phyloP scores from a whole-genome alignment of 2,329 filamentous ascomycete genomes.

The Stagonosporopsis chrysanthemi region DNA sequence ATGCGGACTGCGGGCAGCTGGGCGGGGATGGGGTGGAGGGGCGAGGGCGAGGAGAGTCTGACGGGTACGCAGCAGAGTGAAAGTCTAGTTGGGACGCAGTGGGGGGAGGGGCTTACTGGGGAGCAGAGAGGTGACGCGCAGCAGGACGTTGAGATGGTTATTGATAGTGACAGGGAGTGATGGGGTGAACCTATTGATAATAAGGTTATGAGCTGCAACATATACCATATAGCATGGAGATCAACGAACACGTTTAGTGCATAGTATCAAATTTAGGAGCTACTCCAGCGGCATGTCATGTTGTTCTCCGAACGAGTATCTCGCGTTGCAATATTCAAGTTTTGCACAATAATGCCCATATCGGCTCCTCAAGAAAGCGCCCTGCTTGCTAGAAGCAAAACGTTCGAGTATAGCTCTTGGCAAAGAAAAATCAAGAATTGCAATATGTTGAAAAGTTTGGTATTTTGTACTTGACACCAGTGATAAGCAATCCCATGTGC shows the following conservation, averaged over 20 bases:
- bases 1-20: constrained; percentile 66
- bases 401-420: not conserved
- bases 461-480: not conserved
- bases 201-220: not conserved
- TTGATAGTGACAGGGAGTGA: constrained; percentile 1
- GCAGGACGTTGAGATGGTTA: not conserved
- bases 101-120: not conserved
- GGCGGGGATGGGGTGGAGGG: constrained; percentile 45
- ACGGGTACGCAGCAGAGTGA: constrained; percentile 19
- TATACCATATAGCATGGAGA: not conserved
- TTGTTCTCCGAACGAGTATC: too few species aligned
- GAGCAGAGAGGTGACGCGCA: not conserved
- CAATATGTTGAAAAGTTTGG: not conserved
- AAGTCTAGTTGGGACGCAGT: constrained; percentile 4
- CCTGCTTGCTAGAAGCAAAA: too few species aligned
- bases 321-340: too few species aligned
- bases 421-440: not conserved
- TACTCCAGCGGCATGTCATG: too few species aligned
- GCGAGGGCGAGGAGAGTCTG: constrained; percentile 7
- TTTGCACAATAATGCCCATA: too few species aligned
- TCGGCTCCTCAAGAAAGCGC: too few species aligned
- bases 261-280: not conserved
- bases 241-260: not conserved
- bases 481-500: not conserved
- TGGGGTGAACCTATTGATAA: not conserved